Conservation (phyloP, 352 stramenopile species). For the Globisporangium irregulare region DNA sequence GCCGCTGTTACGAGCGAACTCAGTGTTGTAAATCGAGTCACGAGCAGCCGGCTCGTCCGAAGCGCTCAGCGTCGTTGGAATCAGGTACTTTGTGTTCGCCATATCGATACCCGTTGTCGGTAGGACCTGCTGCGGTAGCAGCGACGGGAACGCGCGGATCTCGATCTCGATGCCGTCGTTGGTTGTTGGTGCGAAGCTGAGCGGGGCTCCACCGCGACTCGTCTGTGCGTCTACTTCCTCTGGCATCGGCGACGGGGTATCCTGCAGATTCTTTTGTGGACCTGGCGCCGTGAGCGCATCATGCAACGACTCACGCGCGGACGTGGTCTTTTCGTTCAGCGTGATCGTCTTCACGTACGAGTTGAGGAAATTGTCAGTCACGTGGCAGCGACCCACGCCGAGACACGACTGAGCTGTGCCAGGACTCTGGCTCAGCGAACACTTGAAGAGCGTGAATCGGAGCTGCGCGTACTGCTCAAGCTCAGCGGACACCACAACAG, state of each 20-base stretch:
- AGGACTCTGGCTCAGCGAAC: constrained; percentile 37
- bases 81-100: constrained; percentile 72
- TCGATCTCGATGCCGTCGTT: constrained; percentile 38
- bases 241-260: not conserved
- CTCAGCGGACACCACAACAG: constrained; percentile 49
- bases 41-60: constrained; percentile 22
- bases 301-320: constrained; percentile 30
- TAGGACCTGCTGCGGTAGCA: constrained; percentile 47
- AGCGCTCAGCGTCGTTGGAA: constrained; percentile 53
- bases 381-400: constrained; percentile 46
- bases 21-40: not conserved
- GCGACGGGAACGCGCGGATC: constrained; percentile 50
- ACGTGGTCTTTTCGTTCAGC: constrained; percentile 43
- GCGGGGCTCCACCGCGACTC: constrained; percentile 14
- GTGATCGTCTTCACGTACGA: constrained; percentile 40
- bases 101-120: constrained; percentile 66
- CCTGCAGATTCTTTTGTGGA: constrained; percentile 13
- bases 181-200: constrained; percentile 10
- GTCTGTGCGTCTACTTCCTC: constrained; percentile 15
- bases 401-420: constrained; percentile 42
- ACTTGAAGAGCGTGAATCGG: constrained; percentile 62
- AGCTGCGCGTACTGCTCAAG: constrained; percentile 62
- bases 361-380: constrained; percentile 51
- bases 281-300: constrained; percentile 16
- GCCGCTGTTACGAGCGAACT: constrained; percentile 30